Percentiles rank a stretch among this genome's conserved stretches.
These are phyloP conservation scores for Inga oerstediana DNA, from an alignment of 306 rosid genomes.

Conservation along the genomic window DNA sequence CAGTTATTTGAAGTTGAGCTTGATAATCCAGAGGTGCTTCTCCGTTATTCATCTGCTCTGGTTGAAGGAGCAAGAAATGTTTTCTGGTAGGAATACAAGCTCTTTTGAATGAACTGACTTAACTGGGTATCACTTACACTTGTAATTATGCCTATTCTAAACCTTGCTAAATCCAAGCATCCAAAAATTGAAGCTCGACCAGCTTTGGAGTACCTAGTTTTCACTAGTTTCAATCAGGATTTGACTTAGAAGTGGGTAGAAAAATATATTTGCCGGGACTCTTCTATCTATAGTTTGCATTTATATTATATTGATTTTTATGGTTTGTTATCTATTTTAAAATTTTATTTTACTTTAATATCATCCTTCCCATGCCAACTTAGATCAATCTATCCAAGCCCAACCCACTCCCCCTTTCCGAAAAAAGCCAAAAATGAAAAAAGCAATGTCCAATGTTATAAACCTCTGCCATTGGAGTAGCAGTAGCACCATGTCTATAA, in stretches of 20 bases:
- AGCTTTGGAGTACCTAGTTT: conserved; percentile 25
- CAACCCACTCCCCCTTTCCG: neutral
- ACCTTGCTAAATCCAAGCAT: neutral
- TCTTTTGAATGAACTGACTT: conserved; percentile 6
- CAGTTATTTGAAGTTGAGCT: conserved; percentile 93
- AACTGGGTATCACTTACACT: conserved; percentile 7
- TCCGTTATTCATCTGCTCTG: conserved; percentile 95
- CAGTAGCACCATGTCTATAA: neutral
- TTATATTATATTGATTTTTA: neutral
- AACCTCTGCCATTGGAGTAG: neutral
- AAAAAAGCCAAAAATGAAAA: neutral
- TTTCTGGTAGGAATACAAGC: conserved; percentile 72
- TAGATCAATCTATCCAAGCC: neutral
- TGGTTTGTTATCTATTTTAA: neutral
- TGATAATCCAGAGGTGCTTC: conserved; percentile 83
- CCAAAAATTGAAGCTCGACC: conserved; percentile 1
- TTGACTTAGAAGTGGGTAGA: conserved; percentile 15
- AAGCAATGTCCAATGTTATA: neutral
- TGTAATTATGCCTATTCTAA: neutral
- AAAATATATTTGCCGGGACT: conserved; percentile 1
- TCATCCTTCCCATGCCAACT: neutral
- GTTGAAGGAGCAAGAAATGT: conserved; percentile 95
- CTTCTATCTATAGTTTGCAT: neutral
- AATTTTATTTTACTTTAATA: too few species aligned
- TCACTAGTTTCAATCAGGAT: neutral